phyloP scores from a whole-genome alignment of 163 green algal species.

The Picocystis sp. region DNA sequence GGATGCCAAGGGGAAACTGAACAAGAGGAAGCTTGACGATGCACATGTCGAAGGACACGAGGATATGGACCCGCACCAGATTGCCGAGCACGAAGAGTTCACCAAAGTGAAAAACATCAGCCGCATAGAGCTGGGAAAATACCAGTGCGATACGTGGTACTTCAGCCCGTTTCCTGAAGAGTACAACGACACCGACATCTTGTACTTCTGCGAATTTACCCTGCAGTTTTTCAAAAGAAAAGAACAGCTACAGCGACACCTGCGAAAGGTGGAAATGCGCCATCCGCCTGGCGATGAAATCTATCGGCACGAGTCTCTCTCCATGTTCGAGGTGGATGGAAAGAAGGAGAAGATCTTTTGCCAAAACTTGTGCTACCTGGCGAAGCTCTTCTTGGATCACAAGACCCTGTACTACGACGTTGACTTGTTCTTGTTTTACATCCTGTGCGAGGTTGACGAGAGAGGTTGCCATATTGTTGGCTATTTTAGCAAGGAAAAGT shows the following conservation, averaged over 20 bases:
- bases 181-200: constrained; percentile 70
- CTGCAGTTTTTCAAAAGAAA: constrained; percentile 78
- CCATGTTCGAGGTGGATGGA: constrained; percentile 86
- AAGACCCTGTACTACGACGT: constrained; percentile 99
- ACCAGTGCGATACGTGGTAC: constrained; percentile 98
- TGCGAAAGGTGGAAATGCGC: constrained; percentile 65
- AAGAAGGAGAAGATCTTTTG: constrained; percentile 81
- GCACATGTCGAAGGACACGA: constrained; percentile 50
- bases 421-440: constrained; percentile 98
- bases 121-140: constrained; percentile 77
- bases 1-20: background rate
- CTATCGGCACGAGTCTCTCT: constrained; percentile 58
- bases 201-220: constrained; percentile 43
- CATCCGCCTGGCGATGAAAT: constrained; percentile 96
- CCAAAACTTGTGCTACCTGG: constrained; percentile 96
- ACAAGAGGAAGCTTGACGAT: constrained; percentile 5
- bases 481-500: constrained; percentile 87
- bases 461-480: constrained; percentile 10
- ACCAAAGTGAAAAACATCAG: constrained; percentile 98
- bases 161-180: constrained; percentile 86
- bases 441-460: constrained; percentile 85
- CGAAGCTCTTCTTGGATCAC: constrained; percentile 99
- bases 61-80: constrained; percentile 68
- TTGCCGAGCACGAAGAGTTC: constrained; percentile 96
- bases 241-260: constrained; percentile 78